Percentiles rank a stretch among this genome's conserved stretches.
phyloP scores from a whole-genome alignment of 495 filamentous ascomycete species.

The Aspergillus cavernicola region DNA sequence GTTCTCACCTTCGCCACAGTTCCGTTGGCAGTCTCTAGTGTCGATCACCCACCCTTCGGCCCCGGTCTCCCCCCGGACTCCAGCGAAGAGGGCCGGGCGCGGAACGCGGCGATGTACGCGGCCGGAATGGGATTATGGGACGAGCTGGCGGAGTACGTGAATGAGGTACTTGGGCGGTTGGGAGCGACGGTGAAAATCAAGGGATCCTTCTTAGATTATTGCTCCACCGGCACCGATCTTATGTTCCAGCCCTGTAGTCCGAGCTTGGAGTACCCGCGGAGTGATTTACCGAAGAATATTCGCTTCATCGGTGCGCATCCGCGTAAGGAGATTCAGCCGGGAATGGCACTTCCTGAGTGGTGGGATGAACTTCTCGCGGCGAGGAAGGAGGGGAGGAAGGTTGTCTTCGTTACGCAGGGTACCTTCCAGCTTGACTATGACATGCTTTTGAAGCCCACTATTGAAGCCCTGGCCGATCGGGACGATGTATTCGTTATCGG shows the following conservation, averaged over 20 bases:
- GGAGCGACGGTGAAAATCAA: background rate
- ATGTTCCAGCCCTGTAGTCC: conserved; percentile 2
- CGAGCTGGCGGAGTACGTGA: background rate
- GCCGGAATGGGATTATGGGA: background rate
- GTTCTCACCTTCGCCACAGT: background rate
- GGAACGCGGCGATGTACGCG: conserved; percentile 3
- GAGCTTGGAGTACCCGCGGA: conserved; percentile 9
- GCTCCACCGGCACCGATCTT: background rate
- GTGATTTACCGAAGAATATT: conserved; percentile 2
- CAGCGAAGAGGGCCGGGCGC: background rate
- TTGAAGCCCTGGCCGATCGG: background rate
- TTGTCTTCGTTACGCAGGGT: conserved; percentile 5
- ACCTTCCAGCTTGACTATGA: conserved; percentile 2
- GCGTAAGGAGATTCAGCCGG: background rate
- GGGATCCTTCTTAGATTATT: background rate
- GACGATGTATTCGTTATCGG: background rate
- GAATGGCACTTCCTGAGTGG: background rate
- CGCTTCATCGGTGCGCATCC: conserved; percentile 1
- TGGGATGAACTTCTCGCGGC: background rate
- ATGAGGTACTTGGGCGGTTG: background rate
- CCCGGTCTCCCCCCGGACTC: conserved; percentile 5
- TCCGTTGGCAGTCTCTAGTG: background rate
- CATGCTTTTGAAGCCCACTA: conserved; percentile 4
- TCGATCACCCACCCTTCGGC: conserved; percentile 2
- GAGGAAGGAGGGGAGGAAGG: background rate